Conservation (phyloP, 768 basidiomycete genomes). For the Tylopilus sp. region DNA sequence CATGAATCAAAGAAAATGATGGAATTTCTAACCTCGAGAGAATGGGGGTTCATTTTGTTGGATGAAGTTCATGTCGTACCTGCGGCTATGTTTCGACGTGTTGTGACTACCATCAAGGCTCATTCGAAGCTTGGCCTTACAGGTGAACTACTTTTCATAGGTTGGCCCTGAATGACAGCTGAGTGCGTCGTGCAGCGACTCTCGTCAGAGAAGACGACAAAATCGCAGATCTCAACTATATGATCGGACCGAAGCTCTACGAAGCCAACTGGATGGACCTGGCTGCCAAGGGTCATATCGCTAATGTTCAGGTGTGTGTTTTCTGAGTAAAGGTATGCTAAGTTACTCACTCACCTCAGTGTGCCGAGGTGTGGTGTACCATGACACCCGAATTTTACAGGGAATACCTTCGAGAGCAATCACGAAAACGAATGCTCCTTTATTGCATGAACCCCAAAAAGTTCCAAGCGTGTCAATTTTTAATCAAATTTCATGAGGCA, state of each 20-base stretch:
- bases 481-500: slow-evolving; percentile 97
- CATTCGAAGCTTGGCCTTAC: slow-evolving; percentile 98
- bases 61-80: slow-evolving; percentile 99
- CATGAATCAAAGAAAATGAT: slow-evolving; percentile 99
- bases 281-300: slow-evolving; percentile 98
- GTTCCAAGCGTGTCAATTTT: slow-evolving; percentile 98
- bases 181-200: slow-evolving; percentile 57
- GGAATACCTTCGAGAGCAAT: slow-evolving; percentile 91
- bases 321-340: background rate
- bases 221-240: slow-evolving; percentile 96
- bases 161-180: slow-evolving; percentile 1
- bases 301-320: slow-evolving; percentile 89
- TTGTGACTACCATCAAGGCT: slow-evolving; percentile 97
- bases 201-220: slow-evolving; percentile 99
- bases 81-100: slow-evolving; percentile 96
- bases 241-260: slow-evolving; percentile 99
- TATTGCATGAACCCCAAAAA: slow-evolving; percentile 99
- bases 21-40: slow-evolving; percentile 96
- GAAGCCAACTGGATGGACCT: slow-evolving; percentile 99
- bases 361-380: slow-evolving; percentile 99
- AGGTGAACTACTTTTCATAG: slow-evolving; percentile 45
- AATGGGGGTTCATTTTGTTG: slow-evolving; percentile 97
- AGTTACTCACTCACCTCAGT: slow-evolving; percentile 45
- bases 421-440: slow-evolving; percentile 89
- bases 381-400: slow-evolving; percentile 99